Evolutionary conservation across 2,329 filamentous ascomycete species (phyloP).

Genomic region (Daldinia sp.): DNA sequence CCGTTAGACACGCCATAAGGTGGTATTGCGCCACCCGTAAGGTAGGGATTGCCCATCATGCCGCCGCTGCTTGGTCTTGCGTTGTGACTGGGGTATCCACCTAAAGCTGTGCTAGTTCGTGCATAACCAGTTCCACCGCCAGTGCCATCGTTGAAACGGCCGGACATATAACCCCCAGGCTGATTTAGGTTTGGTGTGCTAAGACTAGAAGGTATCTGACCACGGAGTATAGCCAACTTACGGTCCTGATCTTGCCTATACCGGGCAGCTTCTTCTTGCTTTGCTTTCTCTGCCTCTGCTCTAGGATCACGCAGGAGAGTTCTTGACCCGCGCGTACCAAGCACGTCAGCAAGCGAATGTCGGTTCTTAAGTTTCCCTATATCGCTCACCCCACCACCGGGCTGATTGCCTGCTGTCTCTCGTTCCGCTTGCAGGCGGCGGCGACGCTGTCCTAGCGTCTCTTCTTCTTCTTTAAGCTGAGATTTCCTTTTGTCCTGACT

Average conservation of each 20-base stretch:
- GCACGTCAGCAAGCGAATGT: slow-evolving; percentile 68
- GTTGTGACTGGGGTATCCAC: slow-evolving; percentile 27
- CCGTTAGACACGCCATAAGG: slow-evolving; percentile 29
- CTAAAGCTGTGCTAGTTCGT: slow-evolving; percentile 44
- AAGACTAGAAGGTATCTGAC: slow-evolving; percentile 62
- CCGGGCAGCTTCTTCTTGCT: slow-evolving; percentile 57
- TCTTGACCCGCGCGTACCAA: slow-evolving; percentile 57
- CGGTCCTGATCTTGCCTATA: slow-evolving; percentile 59
- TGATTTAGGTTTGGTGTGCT: slow-evolving; percentile 50
- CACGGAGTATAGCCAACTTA: slow-evolving; percentile 62
- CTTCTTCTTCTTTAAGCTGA: slow-evolving; percentile 68
- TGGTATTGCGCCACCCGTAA: slow-evolving; percentile 39
- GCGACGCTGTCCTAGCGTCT: slow-evolving; percentile 83
- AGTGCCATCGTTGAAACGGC: slow-evolving; percentile 66
- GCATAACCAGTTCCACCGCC: slow-evolving; percentile 55
- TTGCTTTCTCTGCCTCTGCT: slow-evolving; percentile 57
- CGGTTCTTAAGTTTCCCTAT: slow-evolving; percentile 60
- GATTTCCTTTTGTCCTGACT: slow-evolving; percentile 49
- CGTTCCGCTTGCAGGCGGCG: slow-evolving; percentile 77
- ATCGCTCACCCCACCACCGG: slow-evolving; percentile 52
- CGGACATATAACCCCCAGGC: slow-evolving; percentile 63
- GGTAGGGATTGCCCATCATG: slow-evolving; percentile 44
- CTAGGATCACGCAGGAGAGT: slow-evolving; percentile 56
- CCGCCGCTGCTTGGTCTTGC: slow-evolving; percentile 33
- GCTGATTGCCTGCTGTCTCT: slow-evolving; percentile 61